Percentiles rank a stretch among this genome's conserved stretches.
phyloP scores from a whole-genome alignment of 2,329 filamentous ascomycete genomes.

The Pseudopithomyces chartarum region DNA sequence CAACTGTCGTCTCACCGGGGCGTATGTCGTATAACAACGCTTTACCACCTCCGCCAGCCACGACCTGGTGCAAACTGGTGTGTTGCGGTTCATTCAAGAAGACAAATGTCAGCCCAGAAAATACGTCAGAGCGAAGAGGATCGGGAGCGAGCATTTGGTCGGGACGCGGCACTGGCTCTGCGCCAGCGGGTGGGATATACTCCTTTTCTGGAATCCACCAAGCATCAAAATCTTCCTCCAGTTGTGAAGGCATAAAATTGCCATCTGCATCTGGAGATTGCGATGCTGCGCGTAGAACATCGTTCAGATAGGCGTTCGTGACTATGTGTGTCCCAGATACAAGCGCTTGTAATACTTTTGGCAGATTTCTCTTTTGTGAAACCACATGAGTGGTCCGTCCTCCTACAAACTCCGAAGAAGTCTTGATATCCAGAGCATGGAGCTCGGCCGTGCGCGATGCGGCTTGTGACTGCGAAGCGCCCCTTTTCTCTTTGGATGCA shows the following conservation, averaged over 20 bases:
- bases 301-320: constrained; percentile 72
- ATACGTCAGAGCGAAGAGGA: constrained; percentile 68
- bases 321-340: constrained; percentile 83
- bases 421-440: constrained; percentile 88
- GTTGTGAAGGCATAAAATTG: constrained; percentile 57
- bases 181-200: constrained; percentile 74
- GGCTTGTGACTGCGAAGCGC: constrained; percentile 54
- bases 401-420: constrained; percentile 72
- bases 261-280: constrained; percentile 41
- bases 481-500: constrained; percentile 70
- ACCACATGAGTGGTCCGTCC: constrained; percentile 84
- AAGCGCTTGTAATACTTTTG: constrained; percentile 83
- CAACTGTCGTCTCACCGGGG: constrained; percentile 66
- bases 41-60: constrained; percentile 83
- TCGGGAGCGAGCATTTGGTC: constrained; percentile 76
- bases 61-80: constrained; percentile 72
- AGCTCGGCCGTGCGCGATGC: constrained; percentile 63
- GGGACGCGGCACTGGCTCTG: constrained; percentile 73
- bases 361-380: constrained; percentile 85
- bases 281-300: constrained; percentile 66
- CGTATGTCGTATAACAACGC: constrained; percentile 69
- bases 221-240: constrained; percentile 80
- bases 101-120: constrained; percentile 86
- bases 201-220: constrained; percentile 77
- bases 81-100: constrained; percentile 80